Evolutionary conservation across 1,284 basidiomycete species (phyloP), one percentile per base, ranked within the genome.

Genomic region (Earliella scabrosa): DNA sequence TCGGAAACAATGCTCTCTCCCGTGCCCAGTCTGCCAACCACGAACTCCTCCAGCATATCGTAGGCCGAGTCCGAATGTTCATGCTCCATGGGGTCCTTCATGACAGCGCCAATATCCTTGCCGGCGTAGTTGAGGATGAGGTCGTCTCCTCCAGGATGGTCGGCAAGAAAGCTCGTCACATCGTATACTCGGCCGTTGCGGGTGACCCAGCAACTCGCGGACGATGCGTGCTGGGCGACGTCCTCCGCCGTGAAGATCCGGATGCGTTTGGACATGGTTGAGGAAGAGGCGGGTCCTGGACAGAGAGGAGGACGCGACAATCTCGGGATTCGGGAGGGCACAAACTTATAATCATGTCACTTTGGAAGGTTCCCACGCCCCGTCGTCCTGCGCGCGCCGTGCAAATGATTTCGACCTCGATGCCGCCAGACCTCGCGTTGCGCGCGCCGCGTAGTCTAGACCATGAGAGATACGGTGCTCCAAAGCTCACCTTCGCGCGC

Each of bases 1-100:
- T 96, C 92, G 57, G 83, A 82, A 48, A 96, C 88, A 34, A 87
- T 85, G 36, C 77, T 85, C 66, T 91, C 88, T n/a, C 84, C 86
- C 0, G 80, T 82, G 4, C 93, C 93, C 46, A 97, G 67, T 61
- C 87, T 82, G 24, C 95, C 95, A 68, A 97, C 82, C 52, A 85
- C 63, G 71, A 92, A 94, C 71, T 97, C 95, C 26, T 91, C 85
- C 67, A 99, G 73, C 86, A 99, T 92, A 41, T 92, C 90, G 71
- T 93, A 99, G 0, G 97, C 97, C 4, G 90, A 85, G 24, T 93
- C 87, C 2, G 94, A 96, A 73, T 99, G 97, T n/a, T 89, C 88
- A 73, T 99, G 97, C 67, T 92, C 87, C n/a, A 79, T 69, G 56
- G 82, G 76, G 73, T 97, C 90, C 67, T 83, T 83, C 97, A 99